A percentile compares a stretch with the other conserved stretches of the same genome.
Evolutionary conservation across 2,329 filamentous ascomycete genomes (phyloP).

Genomic region (Talaromyces atroroseus): DNA sequence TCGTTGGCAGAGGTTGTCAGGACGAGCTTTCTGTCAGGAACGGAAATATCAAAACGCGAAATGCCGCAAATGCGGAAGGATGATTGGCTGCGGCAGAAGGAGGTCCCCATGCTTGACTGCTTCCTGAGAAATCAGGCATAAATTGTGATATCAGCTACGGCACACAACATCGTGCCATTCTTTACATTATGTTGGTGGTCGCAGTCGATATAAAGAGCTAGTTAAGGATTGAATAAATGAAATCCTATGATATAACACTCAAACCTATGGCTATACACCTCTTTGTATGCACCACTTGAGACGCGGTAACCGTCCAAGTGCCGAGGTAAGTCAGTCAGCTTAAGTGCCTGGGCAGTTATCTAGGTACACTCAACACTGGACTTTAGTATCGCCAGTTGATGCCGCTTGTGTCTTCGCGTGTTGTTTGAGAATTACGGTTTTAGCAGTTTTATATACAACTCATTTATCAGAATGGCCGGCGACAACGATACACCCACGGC

Average conservation of each 20-base stretch:
- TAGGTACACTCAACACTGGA: background rate
- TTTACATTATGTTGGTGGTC: background rate
- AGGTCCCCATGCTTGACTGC: background rate
- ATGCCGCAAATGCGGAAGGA: conserved; percentile 7
- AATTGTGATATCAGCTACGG: background rate
- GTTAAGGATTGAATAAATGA: background rate
- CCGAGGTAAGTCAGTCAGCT: background rate
- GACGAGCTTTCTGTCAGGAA: conserved; percentile 5
- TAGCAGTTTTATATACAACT: background rate
- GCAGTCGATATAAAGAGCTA: background rate
- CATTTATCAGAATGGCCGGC: background rate
- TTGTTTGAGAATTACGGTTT: background rate
- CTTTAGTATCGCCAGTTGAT: background rate
- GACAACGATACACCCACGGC: background rate
- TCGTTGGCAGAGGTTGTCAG: background rate
- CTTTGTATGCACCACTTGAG: background rate
- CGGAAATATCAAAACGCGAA: conserved; percentile 9
- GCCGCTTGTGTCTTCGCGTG: background rate
- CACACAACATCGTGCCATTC: background rate
- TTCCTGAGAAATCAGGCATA: background rate
- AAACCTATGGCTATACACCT: background rate
- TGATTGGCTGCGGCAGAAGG: conserved; percentile 9
- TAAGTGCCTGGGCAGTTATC: background rate
- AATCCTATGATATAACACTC: background rate
- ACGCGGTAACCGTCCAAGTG: background rate